phyloP scores from a whole-genome alignment of 2,329 filamentous ascomycete species.

The Laburnicola sp. region DNA sequence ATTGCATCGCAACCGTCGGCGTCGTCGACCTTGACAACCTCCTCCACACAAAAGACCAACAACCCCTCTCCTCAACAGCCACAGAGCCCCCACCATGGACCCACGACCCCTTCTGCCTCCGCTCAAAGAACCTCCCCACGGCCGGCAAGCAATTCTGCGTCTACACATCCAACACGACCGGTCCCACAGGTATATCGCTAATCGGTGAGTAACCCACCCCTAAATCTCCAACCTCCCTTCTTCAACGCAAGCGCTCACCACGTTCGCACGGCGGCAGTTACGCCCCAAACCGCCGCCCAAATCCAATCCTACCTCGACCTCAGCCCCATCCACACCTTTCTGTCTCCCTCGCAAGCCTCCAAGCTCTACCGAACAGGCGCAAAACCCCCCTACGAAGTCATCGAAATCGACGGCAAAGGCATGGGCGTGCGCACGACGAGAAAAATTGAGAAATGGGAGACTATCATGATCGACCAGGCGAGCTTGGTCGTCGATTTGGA shows the following conservation, averaged over 20 bases:
- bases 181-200: slow-evolving; percentile 18
- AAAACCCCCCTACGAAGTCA: slow-evolving; percentile 19
- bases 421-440: slow-evolving; percentile 27
- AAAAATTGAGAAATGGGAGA: slow-evolving; percentile 23
- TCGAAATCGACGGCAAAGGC: slow-evolving; percentile 22
- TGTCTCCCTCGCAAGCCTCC: slow-evolving; percentile 12
- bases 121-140: slow-evolving; percentile 8
- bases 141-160: slow-evolving; percentile 25
- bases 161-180: slow-evolving; percentile 23
- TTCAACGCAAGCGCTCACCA: too few relatives aligned
- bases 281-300: slow-evolving; percentile 10
- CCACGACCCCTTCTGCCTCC: slow-evolving; percentile 20
- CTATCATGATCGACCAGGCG: slow-evolving; percentile 32
- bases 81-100: slow-evolving; percentile 19
- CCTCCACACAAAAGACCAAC: slow-evolving; percentile 13
- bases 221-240: too few relatives aligned
- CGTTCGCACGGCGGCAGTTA: background rate
- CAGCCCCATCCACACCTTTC: slow-evolving; percentile 20
- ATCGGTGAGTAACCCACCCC: slow-evolving; percentile 4
- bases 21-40: slow-evolving; percentile 19
- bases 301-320: slow-evolving; percentile 15
- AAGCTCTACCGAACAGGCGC: slow-evolving; percentile 1
- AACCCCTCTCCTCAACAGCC: background rate
- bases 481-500: slow-evolving; percentile 19
- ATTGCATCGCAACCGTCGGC: slow-evolving; percentile 14